Evolutionary conservation across 306 rosid species (phyloP), one percentile per base, ranked within the genome.

Genomic region (Castanea mollissima): DNA sequence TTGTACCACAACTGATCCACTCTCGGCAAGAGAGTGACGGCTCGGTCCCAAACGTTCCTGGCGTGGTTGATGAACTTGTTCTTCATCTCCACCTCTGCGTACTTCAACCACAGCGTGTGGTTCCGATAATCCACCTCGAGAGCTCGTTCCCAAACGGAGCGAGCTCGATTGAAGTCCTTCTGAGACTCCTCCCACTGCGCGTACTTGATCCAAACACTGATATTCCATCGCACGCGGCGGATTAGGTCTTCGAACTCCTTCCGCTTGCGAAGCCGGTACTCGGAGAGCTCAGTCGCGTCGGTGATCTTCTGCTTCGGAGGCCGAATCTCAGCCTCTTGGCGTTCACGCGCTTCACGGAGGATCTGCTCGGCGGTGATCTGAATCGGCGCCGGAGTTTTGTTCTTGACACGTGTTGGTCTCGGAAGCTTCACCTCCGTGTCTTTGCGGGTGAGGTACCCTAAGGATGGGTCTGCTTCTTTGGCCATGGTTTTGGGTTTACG

Each of bases 341-440:
- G 92, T 86, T 92, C 98, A 0, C 98, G 88, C 18, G 96, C 96
- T 81, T 94, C 96, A 1, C 96, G 97, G 57, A 94, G 98, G 55
- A 94, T 94, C 69, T 94, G 98, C 88, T 94, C 98, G 0, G 98
- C 98, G 10, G 97, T 94, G 71, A 94, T 94, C 56, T 94, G 98
- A 1, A 89, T 80, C 0, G 98, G 89, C 44, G 98, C 98, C 0
- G 96, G 98, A 71, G 97, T 94, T 78, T 94, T 94, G 86, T 94
- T 94, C 83, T 94, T 94, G 7, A 94, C 98, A 73, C 94, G 77
- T 0, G 98, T 90, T 1, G 97, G 94, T 1, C 98, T 90, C 1
- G 98, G 98, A 18, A 94, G 96, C 85, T 94, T 95, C 16, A 93
- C 99, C 86, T 95, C 99, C 3, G 97, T 92, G 68, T 95, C 99